Conservation (phyloP, 169 alveolate species). For the Condylostoma magnum region DNA sequence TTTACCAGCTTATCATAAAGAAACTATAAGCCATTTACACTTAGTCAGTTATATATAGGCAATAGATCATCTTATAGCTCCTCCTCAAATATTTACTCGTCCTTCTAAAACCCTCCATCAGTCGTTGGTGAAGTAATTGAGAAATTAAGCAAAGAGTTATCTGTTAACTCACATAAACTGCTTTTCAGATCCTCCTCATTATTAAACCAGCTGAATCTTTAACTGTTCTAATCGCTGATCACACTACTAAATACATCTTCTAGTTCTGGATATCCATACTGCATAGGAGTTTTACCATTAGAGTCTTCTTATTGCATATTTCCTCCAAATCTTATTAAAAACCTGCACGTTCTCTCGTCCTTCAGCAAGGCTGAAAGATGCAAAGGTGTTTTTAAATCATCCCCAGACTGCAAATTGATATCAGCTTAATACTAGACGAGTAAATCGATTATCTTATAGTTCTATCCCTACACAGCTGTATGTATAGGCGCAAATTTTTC, state of each 20-base stretch:
- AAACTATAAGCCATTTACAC: not conserved
- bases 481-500: not conserved
- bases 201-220: not conserved
- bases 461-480: not conserved
- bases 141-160: not conserved
- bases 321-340: not conserved
- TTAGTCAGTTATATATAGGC: not conserved
- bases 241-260: not conserved
- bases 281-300: not conserved
- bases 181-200: not conserved
- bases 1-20: not conserved
- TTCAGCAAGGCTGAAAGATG: conserved; percentile 25
- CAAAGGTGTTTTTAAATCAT: conserved; percentile 17
- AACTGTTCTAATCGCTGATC: not conserved
- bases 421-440: not conserved
- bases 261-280: not conserved
- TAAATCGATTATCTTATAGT: not conserved
- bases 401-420: not conserved
- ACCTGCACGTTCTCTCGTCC: not conserved
- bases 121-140: not conserved
- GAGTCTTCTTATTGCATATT: not conserved
- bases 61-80: not conserved
- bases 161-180: not conserved
- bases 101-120: not conserved
- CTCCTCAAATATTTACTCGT: not conserved